A percentile compares a stretch with the other conserved stretches of the same genome.
These are phyloP conservation scores for Claviceps monticola DNA, from an alignment of 2,329 filamentous ascomycete genomes.

Conservation along the genomic window DNA sequence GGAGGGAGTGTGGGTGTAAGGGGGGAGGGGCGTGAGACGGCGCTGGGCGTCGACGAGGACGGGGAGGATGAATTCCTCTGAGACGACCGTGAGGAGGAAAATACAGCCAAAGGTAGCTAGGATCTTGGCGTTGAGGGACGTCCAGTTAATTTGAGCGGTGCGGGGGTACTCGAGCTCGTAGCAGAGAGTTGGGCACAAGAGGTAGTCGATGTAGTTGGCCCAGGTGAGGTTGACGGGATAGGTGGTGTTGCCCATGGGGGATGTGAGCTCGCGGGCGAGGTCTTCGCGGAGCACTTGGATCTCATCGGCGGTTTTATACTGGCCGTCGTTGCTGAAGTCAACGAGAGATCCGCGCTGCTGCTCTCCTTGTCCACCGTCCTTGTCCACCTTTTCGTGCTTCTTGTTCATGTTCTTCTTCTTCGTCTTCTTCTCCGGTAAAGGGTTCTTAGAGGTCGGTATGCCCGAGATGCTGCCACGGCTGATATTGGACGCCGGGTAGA, in stretches of 20 bases:
- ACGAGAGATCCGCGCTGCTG: neutral
- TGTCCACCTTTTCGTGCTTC: too few relatives aligned
- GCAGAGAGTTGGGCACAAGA: constrained; percentile 88
- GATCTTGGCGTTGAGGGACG: constrained; percentile 70
- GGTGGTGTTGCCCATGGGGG: constrained; percentile 74
- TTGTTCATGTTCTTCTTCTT: too few relatives aligned
- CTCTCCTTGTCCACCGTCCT: too few relatives aligned
- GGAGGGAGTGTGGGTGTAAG: constrained; percentile 16
- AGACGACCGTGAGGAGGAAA: constrained; percentile 80
- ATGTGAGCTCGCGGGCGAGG: constrained; percentile 81
- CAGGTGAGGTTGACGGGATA: constrained; percentile 82
- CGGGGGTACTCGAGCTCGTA: constrained; percentile 96
- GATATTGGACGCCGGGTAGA: constrained; percentile 54
- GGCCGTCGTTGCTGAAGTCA: constrained; percentile 3
- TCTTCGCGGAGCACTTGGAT: constrained; percentile 66
- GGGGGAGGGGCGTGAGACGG: constrained; percentile 31
- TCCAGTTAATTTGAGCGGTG: constrained; percentile 59
- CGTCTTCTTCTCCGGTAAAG: constrained; percentile 3
- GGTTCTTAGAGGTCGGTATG: constrained; percentile 11
- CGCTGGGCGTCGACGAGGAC: constrained; percentile 59
- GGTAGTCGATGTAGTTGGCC: constrained; percentile 70
- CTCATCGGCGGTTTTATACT: constrained; percentile 25
- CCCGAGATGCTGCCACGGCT: constrained; percentile 26
- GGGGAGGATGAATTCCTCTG: constrained; percentile 90
- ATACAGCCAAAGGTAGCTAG: constrained; percentile 91